Evolutionary conservation across 1,284 basidiomycete species (phyloP), one percentile per base, ranked within the genome.

Genomic region (Apiotrichum sp.): DNA sequence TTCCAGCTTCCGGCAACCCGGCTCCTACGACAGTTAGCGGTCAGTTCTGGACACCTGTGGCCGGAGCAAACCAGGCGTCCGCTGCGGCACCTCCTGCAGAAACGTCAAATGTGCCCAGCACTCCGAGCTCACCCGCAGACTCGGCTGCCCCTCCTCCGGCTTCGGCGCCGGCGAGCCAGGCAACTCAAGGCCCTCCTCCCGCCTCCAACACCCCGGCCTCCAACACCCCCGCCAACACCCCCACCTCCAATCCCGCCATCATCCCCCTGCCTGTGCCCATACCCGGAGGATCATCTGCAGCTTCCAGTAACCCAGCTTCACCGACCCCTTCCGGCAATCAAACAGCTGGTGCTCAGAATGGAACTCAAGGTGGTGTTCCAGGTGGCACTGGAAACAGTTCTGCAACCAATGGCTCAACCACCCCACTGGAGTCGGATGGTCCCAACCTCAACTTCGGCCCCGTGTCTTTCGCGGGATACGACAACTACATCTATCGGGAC

Each of bases 401-500:
- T 4, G 36, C 36, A 38, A 13, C 50, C 38, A 29, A 29, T 29
- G 22, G 13, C 8, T 16, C 51, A 9, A 56, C 55, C 51, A 49
- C 47, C 35, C 45, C 56, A 2, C 11, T 31, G 8, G 32, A n/a
- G 6, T 5, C 45, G 10, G 34, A 4, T 5, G 16, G 35, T 10
- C 3, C n/a, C 35, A 33, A 29, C 16, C 55, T 61, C 39, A 54
- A 43, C 36, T 58, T 72, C 14, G 71, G 69, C 14, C 67, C 70
- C 0, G 47, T 73, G 55, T 46, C 55, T 16, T 73, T 73, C 52
- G 77, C 73, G 13, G 73, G 74, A 0, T 77, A 78, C 62, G 70
- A 77, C 61, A 80, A 80, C 61, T 78, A 77, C 60, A 71, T 79
- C 41, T 70, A 74, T 43, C 63, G 78, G n/a, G 76, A 78, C 55